Evolutionary conservation across 371 early-diverging fungal genomes (phyloP).

Genomic region (Circinella umbellata): DNA sequence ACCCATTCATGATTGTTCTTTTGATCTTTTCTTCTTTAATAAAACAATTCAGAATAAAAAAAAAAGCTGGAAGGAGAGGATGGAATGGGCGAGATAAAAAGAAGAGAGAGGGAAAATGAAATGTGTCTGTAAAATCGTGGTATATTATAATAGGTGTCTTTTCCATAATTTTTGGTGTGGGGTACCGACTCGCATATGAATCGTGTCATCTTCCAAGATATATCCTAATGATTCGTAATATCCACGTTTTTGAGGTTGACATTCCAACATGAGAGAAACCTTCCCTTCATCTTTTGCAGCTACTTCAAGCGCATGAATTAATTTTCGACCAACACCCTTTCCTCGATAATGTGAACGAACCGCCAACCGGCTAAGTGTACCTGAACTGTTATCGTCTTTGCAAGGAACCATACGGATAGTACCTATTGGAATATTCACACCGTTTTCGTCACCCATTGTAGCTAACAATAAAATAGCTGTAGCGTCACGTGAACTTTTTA

Average conservation of each 20-base stretch:
- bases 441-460: slow-evolving; percentile 21
- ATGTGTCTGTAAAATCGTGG: no score
- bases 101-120: no score
- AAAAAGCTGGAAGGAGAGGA: no score
- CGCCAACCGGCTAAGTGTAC: slow-evolving; percentile 48
- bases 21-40: no score
- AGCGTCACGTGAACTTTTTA: background rate
- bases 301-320: slow-evolving; percentile 33
- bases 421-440: slow-evolving; percentile 34
- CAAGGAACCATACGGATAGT: slow-evolving; percentile 33
- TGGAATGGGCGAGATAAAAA: no score
- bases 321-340: slow-evolving; percentile 30
- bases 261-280: slow-evolving; percentile 34
- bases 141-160: background rate
- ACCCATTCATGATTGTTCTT: no score
- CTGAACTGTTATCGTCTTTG: slow-evolving; percentile 26
- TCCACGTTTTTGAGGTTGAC: slow-evolving; percentile 41
- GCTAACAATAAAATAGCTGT: slow-evolving; percentile 31
- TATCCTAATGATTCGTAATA: slow-evolving; percentile 53
- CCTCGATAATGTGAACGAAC: slow-evolving; percentile 41
- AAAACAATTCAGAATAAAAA: no score
- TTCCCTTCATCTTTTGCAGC: slow-evolving; percentile 22
- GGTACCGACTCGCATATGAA: slow-evolving; percentile 42
- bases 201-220: slow-evolving; percentile 35
- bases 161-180: slow-evolving; percentile 50